These are phyloP conservation scores for Dioscorea dumetorum DNA, from an alignment of 106 monocot species.

Conservation along the genomic window DNA sequence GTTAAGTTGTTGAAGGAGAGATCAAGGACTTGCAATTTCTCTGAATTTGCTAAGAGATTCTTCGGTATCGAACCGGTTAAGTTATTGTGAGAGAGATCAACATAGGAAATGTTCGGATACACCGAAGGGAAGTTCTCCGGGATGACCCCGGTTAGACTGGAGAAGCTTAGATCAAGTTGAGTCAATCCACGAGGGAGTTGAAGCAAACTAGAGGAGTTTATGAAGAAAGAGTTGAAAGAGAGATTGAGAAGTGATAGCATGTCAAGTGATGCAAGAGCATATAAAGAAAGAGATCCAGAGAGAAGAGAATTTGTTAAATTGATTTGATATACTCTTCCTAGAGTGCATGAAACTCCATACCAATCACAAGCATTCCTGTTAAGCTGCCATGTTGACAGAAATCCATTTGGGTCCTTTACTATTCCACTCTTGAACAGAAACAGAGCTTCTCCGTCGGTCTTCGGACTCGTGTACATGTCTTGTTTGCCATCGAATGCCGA, in stretches of 20 bases:
- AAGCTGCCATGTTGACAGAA: constrained; percentile 52
- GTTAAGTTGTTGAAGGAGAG: constrained; percentile 68
- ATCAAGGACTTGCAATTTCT: constrained; percentile 48
- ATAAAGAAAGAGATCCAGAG: constrained; percentile 36
- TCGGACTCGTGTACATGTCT: constrained; percentile 15
- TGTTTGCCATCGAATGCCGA: constrained; percentile 2
- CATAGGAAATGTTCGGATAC: constrained; percentile 29
- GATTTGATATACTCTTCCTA: constrained; percentile 40
- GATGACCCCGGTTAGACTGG: constrained; percentile 36
- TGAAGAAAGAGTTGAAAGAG: constrained; percentile 44
- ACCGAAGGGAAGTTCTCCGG: constrained; percentile 27
- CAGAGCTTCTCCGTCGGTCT: constrained; percentile 49
- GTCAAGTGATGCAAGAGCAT: constrained; percentile 35
- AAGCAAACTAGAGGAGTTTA: constrained; percentile 34
- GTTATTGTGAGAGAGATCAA: constrained; percentile 65
- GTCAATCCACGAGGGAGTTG: constrained; percentile 38
- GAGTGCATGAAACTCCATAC: constrained; percentile 54
- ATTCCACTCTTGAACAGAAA: constrained; percentile 53
- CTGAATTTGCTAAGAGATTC: constrained; percentile 23
- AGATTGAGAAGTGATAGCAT: constrained; percentile 50
- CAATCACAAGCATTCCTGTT: constrained; percentile 40
- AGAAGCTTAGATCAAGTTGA: constrained; percentile 48
- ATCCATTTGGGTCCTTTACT: constrained; percentile 27
- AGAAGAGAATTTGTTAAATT: constrained; percentile 40
- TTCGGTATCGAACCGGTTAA: constrained; percentile 37